Base-by-base conservation (phyloP, 495 filamentous ascomycete genomes). In the Lentithecium fluviatile region DNA sequence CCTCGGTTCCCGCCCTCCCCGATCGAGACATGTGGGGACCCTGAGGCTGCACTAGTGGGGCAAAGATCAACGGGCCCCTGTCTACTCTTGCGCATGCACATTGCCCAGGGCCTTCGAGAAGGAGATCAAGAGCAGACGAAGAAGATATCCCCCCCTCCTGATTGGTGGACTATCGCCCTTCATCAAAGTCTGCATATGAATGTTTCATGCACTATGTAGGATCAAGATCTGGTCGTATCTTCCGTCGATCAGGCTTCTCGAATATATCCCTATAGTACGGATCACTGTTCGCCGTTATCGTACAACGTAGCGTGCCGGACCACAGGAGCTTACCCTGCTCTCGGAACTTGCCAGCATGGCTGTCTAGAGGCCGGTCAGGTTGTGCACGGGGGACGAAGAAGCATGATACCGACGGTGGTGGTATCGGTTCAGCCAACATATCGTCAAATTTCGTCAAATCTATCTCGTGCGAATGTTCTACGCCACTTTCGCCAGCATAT, bases 101-200 rank as follows among this genome's bases (percentile, higher is more conserved):
- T 1, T 34, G 32, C 55, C 15, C 40, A 43, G 13, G 15, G 4
- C 13, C 19, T 53, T 64, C 61, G 24, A 54, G 54, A 64, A 59
- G 45, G 7, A 52, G 11, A 49, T 12, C 36, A 52, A 52, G 25
- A 49, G 38, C 32, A 37, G 38, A 25, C 21, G 52, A 52, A 4
- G 17, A 47, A 26, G 15, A 24, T 17, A 37, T 47, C 25, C 45
- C 38, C 15, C 1, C 20, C 11, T 17, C 23, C 34, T 64, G 47
- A 64, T 64, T 64, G 61, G 58, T 38, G 61, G 48, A 64, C 54
- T 12, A 25, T 54, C 25, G 8, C 17, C 40, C 13, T 43, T 42
- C 48, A 58, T 56, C 43, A 48, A 42, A 2, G 17, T 32, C 58
- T 43, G 5, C 61, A 64, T 64, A 20, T 58, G 58, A 40, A 43